Conservation (phyloP, 2,329 filamentous ascomycete genomes). For the Calonectria fujianensis region DNA sequence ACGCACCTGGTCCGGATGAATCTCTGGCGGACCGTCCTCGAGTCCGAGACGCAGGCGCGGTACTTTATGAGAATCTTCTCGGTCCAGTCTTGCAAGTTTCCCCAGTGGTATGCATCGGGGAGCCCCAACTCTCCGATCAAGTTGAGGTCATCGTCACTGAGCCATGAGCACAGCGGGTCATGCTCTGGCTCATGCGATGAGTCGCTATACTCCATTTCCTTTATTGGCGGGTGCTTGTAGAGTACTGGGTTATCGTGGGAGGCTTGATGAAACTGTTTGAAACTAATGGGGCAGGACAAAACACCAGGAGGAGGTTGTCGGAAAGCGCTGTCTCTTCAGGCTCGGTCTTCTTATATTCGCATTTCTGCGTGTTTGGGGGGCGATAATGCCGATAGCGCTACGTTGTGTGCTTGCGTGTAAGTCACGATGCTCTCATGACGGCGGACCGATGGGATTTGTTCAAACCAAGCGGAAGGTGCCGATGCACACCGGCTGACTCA, state of each 20-base stretch:
- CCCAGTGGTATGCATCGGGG: conserved; percentile 44
- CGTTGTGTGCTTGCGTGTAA: conserved; percentile 25
- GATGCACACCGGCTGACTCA: conserved; percentile 7
- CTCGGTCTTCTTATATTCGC: conserved; percentile 31
- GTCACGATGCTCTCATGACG: conserved; percentile 23
- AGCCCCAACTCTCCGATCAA: conserved; percentile 43
- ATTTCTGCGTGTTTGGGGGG: conserved; percentile 17
- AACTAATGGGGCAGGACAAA: neutral
- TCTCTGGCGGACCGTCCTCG: conserved; percentile 15
- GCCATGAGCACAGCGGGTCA: conserved; percentile 28
- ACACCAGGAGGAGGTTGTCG: neutral
- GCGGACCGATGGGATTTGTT: neutral
- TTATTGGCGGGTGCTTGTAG: neutral
- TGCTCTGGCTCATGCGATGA: neutral
- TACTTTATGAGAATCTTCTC: conserved; percentile 6
- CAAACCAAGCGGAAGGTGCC: conserved; percentile 5
- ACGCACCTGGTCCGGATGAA: conserved; percentile 48
- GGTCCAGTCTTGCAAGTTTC: conserved; percentile 33
- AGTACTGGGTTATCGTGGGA: neutral
- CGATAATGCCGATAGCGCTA: conserved; percentile 25
- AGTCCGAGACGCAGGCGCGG: neutral
- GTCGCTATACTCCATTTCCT: conserved; percentile 30
- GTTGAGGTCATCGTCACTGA: conserved; percentile 36
- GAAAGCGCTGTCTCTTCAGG: neutral
- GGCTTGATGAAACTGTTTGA: neutral